A percentile compares a stretch with the other conserved stretches of the same genome.
phyloP scores from a whole-genome alignment of 345 rosid genomes.

The Tarenaya hassleriana region DNA sequence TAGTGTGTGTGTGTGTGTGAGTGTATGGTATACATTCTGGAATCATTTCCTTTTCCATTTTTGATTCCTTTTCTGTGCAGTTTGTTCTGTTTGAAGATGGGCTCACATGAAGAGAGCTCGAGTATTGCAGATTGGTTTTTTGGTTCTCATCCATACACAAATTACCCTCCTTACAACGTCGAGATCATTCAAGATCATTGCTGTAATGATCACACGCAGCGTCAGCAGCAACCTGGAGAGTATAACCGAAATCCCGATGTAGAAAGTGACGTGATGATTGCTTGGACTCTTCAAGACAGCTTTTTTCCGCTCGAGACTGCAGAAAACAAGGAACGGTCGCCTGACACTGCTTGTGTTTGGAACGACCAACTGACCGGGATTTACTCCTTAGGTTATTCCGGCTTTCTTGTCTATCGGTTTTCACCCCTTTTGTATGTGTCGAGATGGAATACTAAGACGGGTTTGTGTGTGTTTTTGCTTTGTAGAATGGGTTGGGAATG shows the following conservation, averaged over 20 bases:
- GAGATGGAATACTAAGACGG: too few relatives aligned
- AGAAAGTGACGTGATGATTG: slow-evolving; percentile 84
- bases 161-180: slow-evolving; percentile 44
- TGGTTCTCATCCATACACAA: slow-evolving; percentile 38
- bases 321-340: slow-evolving; percentile 44
- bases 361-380: slow-evolving; percentile 30
- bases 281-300: slow-evolving; percentile 75
- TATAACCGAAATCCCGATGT: slow-evolving; percentile 46
- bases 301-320: slow-evolving; percentile 64
- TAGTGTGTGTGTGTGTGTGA: too few relatives aligned
- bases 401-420: too few relatives aligned
- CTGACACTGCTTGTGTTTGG: slow-evolving; percentile 39
- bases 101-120: slow-evolving; percentile 32
- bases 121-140: slow-evolving; percentile 59
- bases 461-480: too few relatives aligned
- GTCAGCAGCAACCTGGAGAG: slow-evolving; percentile 32
- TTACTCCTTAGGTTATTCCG: slow-evolving; percentile 58
- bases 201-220: too few relatives aligned
- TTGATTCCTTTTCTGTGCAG: neutral
- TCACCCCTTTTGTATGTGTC: slow-evolving; percentile 6
- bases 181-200: slow-evolving; percentile 28
- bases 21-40: too few relatives aligned
- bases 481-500: slow-evolving; percentile 44
- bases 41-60: too few relatives aligned
- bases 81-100: slow-evolving; percentile 26